Percentiles rank a stretch among this genome's conserved stretches.
Conservation (phyloP, 345 rosid species). For the Anacardium occidentale region DNA sequence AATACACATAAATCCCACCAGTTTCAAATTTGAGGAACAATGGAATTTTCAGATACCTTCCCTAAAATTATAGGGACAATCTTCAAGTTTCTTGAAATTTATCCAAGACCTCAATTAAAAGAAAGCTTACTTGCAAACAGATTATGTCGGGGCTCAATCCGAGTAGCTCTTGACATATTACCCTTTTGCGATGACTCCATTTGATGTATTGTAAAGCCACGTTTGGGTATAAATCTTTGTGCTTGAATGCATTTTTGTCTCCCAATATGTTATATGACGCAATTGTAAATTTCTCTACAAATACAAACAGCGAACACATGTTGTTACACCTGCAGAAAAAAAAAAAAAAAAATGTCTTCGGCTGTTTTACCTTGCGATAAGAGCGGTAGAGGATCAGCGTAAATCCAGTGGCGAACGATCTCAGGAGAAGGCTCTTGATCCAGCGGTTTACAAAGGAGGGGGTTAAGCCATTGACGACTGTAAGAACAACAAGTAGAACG, state of each 20-base stretch:
- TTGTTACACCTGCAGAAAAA: too few species aligned
- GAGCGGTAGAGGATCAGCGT: conserved; percentile 41
- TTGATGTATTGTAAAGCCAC: conserved; percentile 53
- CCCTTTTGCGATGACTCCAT: conserved; percentile 68
- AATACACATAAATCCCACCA: neutral
- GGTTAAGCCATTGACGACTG: conserved; percentile 39
- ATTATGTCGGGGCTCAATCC: conserved; percentile 64
- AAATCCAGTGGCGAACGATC: conserved; percentile 58
- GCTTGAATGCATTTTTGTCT: conserved; percentile 60
- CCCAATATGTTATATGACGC: conserved; percentile 80
- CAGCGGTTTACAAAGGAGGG: conserved; percentile 30
- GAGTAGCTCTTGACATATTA: conserved; percentile 56
- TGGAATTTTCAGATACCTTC: too few species aligned
- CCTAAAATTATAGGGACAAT: too few species aligned
- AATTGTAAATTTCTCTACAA: conserved; percentile 55
- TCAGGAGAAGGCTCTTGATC: conserved; percentile 33
- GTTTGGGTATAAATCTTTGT: conserved; percentile 57
- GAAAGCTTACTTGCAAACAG: conserved; percentile 60
- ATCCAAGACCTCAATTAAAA: neutral
- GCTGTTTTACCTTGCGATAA: too few species aligned
- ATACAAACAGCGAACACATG: neutral
- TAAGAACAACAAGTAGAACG: neutral
- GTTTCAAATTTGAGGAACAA: neutral
- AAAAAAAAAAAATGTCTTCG: too few species aligned
- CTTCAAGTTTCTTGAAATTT: too few species aligned